Base-by-base conservation (phyloP, 2,329 filamentous ascomycete genomes). In the Clathrospora elynae region DNA sequence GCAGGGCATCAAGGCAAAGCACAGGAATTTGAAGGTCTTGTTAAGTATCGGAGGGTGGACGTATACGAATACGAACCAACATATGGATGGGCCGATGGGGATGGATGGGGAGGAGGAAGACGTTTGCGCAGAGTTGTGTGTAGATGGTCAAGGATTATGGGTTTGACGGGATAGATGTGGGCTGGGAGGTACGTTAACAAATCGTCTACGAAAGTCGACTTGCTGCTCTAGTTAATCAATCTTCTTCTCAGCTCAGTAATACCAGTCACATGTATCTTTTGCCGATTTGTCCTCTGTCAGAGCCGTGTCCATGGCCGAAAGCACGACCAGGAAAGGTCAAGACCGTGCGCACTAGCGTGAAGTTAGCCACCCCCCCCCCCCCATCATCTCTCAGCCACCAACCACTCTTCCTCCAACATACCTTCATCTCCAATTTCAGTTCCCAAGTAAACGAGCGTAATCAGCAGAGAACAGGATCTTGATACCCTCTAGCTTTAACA, bases 41-140 rank as follows among this genome's bases (percentile, higher is more conserved):
- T 80, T 96, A 4, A 90, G 86, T 39, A 88, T 95, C 46, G 90
- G 90, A 26, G 90, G 90, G 11, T 93, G 85, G 83, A 87, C 83
- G 0, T 89, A 87, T 66, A 88, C 85, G 3, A 56, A 67, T 28
- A 50, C 51, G 13, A 48, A 59, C 17, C 71, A 81, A 68, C 93
- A 95, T 73, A 95, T 96, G 71, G 75, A 82, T 1, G 74, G 72
- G 18, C 87, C 90, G 0, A 82, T 82, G 0, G 82, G 81, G 12
- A 85, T 84, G 0, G 75, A 78, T 1, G 72, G 75, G 5, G 82
- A n/a, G 85, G 6, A 80, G 88, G 9, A 71, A 74, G 46, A 77
- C 52, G 2, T 95, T 95, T 64, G 88, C 87, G 1, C 75, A 79
- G 35, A 83, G 81, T 18, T 85, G 88, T 22, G 86, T 95, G 1